A percentile compares a stretch with the other conserved stretches of the same genome.
Evolutionary conservation across 495 filamentous ascomycete species (phyloP).

Genomic region (Oidiodendron maius): DNA sequence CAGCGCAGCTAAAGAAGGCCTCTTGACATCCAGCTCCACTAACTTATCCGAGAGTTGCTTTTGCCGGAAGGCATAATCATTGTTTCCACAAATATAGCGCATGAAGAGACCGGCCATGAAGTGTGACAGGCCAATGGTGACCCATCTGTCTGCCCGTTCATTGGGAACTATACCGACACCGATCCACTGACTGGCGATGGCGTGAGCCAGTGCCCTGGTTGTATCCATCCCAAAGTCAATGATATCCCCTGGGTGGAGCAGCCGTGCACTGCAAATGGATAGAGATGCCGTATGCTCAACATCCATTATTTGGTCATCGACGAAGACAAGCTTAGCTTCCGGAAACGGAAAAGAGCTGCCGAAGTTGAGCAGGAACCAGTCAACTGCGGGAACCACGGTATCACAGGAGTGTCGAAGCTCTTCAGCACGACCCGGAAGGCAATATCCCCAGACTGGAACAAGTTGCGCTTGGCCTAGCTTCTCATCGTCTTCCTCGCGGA

Average conservation of each 20-base stretch:
- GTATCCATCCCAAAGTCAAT: conserved; percentile 75
- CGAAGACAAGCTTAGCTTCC: conserved; percentile 81
- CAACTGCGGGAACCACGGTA: conserved; percentile 56
- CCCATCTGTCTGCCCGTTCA: conserved; percentile 77
- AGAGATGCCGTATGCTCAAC: conserved; percentile 72
- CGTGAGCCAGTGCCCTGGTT: conserved; percentile 71
- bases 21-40: conserved; percentile 71
- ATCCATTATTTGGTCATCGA: conserved; percentile 76
- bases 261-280: conserved; percentile 77
- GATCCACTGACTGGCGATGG: conserved; percentile 88
- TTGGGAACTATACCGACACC: conserved; percentile 84
- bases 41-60: conserved; percentile 79
- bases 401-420: conserved; percentile 77
- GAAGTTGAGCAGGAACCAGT: conserved; percentile 79
- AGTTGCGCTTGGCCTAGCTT: conserved; percentile 71
- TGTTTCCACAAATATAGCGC: conserved; percentile 83
- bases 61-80: conserved; percentile 86
- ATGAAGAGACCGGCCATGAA: conserved; percentile 92
- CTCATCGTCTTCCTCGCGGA: conserved; percentile 84
- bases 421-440: conserved; percentile 72
- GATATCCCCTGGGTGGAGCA: conserved; percentile 77
- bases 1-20: conserved; percentile 77
- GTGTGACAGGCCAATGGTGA: conserved; percentile 84
- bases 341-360: conserved; percentile 70
- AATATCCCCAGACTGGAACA: conserved; percentile 81